Evolutionary conservation across 202 grass and related monocot genomes (phyloP), one percentile per base, ranked within the genome.

Genomic region (Panicum hallii): DNA sequence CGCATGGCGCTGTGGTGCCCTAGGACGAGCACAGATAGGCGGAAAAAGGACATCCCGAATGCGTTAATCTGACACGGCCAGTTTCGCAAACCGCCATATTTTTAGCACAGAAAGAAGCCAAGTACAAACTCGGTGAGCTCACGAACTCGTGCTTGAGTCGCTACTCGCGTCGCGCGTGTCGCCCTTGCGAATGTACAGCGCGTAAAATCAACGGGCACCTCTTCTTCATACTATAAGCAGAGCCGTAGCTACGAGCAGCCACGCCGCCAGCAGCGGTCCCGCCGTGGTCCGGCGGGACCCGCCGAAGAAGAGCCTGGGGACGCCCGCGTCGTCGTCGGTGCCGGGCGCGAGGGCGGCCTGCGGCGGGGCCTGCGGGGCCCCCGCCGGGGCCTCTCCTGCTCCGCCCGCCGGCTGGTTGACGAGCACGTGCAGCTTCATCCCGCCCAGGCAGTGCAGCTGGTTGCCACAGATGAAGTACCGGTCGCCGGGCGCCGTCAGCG

Each of bases 391-490:
- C 19, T 56, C 87, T 15, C 13, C 74, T 16, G 2, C 20, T 22
- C 56, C 57, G 5, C 22, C 62, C 47, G 74, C 20, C 43, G 63
- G 40, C 64, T 54, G 45, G 54, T 9, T 69, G 63, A 93, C 82
- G 63, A 67, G 83, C 58, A 95, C 85, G n/a, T 89, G 88, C 64
- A 95, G 70, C 70, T 79, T 89, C 93, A 95, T 89, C 74, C 93
- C 93, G n/a, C 90, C 79, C 47, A 95, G 75, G 82, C 93, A 95
- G 85, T 98, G 89, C 57, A 89, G 79, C 57, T 85, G 26, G 54
- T 75, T 55, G 44, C 83, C 87, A 61, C 87, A 92, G 72, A 95
- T 72, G 91, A 95, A 98, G 90, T 91, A 90, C 28, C 85, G 81
- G 58, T 90, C 83, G 42, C 95, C 95, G 20, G 83, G 63, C 12